A percentile compares a stretch with the other conserved stretches of the same genome.
phyloP scores from a whole-genome alignment of 257 asterid species.

The Solanum lycopersicoides region DNA sequence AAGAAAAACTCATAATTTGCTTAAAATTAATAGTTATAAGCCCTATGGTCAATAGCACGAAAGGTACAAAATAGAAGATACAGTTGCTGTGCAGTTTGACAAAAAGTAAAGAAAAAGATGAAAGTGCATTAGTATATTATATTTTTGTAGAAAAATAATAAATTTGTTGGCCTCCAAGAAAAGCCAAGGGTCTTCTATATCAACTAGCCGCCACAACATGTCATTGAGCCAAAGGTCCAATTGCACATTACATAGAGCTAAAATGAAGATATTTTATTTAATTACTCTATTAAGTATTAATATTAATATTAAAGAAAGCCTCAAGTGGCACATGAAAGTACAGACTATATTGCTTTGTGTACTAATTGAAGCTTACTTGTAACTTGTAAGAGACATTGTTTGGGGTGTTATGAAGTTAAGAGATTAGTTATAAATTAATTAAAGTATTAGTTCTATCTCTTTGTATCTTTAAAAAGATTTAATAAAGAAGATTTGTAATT shows the following conservation, averaged over 20 bases:
- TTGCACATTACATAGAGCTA: neutral
- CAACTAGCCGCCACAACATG: neutral
- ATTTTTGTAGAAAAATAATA: neutral
- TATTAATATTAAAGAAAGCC: neutral
- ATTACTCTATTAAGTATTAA: neutral
- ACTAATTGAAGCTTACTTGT: too few species aligned
- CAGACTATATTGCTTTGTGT: too few species aligned
- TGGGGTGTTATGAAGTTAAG: too few species aligned
- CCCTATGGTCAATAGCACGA: neutral
- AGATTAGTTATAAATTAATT: too few species aligned
- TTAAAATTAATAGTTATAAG: too few species aligned
- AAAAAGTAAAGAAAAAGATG: neutral
- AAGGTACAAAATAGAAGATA: neutral
- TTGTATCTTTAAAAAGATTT: too few species aligned
- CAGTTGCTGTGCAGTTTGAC: neutral
- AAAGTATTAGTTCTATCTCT: too few species aligned
- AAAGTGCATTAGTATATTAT: neutral
- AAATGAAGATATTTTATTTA: neutral
- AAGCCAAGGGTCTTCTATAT: neutral
- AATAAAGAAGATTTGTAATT: too few species aligned
- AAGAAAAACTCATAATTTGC: neutral
- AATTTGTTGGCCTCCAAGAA: neutral
- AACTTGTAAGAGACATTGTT: too few species aligned
- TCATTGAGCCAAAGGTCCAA: neutral
- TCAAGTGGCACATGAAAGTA: neutral